Conservation (phyloP, 2,329 filamentous ascomycete genomes). For the Aspergillus fumigatiaffinis region DNA sequence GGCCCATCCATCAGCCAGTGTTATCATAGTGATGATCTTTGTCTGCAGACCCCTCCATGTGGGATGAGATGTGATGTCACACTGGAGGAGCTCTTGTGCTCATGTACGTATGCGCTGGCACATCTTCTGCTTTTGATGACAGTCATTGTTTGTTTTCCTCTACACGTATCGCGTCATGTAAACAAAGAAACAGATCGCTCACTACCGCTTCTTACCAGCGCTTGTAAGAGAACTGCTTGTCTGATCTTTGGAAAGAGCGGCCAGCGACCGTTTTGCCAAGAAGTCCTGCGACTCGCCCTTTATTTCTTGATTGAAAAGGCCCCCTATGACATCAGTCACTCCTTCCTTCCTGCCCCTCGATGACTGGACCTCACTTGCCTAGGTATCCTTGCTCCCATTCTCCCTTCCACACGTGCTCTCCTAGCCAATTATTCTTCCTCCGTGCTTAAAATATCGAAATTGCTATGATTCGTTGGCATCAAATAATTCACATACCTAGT, state of each 20-base stretch:
- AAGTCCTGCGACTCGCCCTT: constrained; percentile 21
- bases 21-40: constrained; percentile 10
- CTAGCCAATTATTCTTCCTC: background rate
- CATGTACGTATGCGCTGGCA: constrained; percentile 8
- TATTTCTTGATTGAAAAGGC: no score
- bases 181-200: constrained; percentile 4
- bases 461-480: background rate
- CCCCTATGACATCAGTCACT: constrained; percentile 15
- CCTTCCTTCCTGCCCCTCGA: background rate
- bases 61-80: background rate
- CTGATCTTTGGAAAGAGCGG: no score
- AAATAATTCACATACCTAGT: background rate
- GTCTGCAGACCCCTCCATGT: background rate
- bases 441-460: background rate
- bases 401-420: background rate
- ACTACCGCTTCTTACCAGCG: constrained; percentile 7
- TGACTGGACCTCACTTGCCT: no score
- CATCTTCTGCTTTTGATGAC: background rate
- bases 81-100: background rate
- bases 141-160: background rate
- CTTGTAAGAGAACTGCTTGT: constrained; percentile 3
- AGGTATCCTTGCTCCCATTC: background rate
- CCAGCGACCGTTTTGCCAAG: background rate
- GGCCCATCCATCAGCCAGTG: constrained; percentile 2
- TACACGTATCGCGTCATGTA: constrained; percentile 1